Evolutionary conservation across 257 asterid species (phyloP).

Genomic region (Rehmannia glutinosa): DNA sequence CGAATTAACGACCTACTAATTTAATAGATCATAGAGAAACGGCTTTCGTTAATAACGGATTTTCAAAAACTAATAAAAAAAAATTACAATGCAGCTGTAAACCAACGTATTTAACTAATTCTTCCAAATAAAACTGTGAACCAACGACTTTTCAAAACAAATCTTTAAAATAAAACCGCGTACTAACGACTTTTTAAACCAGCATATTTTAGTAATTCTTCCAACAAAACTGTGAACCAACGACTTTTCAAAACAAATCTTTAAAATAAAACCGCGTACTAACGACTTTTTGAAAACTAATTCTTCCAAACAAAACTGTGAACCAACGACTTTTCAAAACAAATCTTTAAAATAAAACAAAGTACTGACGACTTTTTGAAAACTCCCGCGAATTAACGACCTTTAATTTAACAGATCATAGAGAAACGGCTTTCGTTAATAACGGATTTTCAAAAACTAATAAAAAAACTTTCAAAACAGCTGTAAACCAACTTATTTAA

Average conservation of each 20-base stretch:
- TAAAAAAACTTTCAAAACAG: no score
- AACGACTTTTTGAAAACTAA: no score
- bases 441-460: no score
- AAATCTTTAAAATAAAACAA: no score
- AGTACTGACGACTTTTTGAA: conserved; percentile 5
- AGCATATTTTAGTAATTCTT: no score
- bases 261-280: background rate
- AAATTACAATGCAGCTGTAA: background rate
- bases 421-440: background rate
- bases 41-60: background rate
- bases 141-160: conserved; percentile 6
- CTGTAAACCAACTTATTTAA: no score
- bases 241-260: conserved; percentile 8
- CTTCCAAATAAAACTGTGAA: no score
- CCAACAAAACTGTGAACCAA: no score
- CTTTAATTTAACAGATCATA: conserved; percentile 6
- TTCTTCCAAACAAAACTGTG: no score
- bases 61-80: background rate
- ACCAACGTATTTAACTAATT: no score
- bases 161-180: no score
- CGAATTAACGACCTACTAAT: background rate
- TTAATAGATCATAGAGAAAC: background rate
- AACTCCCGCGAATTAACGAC: background rate
- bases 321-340: conserved; percentile 8
- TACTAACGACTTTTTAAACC: conserved; percentile 5